Conservation (phyloP, 2,329 filamentous ascomycete genomes). For the Trichoderma koningii region DNA sequence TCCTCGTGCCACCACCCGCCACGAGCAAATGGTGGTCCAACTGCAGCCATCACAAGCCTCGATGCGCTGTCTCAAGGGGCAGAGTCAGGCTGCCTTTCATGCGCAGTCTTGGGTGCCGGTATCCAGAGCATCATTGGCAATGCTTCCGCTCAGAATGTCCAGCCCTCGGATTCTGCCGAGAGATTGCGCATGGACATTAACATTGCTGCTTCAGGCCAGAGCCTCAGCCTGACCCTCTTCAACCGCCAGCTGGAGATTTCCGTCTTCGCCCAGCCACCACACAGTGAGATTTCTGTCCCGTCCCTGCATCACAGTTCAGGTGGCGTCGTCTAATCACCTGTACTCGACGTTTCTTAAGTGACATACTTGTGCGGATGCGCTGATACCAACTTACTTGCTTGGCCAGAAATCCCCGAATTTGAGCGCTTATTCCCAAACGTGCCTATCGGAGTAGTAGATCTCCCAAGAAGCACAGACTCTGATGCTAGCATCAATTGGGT, state of each 20-base stretch:
- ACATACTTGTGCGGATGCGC: background rate
- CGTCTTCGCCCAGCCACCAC: conserved; percentile 11
- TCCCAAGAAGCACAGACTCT: conserved; percentile 5
- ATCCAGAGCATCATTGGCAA: background rate
- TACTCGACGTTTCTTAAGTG: too few relatives aligned
- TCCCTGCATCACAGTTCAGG: background rate
- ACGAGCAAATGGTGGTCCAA: background rate
- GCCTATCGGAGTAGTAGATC: background rate
- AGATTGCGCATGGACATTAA: conserved; percentile 15
- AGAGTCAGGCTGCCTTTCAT: conserved; percentile 4
- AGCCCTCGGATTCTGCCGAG: background rate
- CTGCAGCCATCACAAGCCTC: conserved; percentile 1
- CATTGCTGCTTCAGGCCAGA: conserved; percentile 3
- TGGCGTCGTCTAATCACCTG: background rate
- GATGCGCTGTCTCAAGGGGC: background rate
- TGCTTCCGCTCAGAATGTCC: background rate
- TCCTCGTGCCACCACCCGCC: conserved; percentile 6
- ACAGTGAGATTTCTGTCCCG: background rate
- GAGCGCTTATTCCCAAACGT: conserved; percentile 12
- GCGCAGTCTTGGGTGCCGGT: background rate
- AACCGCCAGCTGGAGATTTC: conserved; percentile 10
- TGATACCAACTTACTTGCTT: background rate
- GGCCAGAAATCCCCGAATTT: conserved; percentile 8
- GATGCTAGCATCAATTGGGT: conserved; percentile 16
- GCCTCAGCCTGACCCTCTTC: conserved; percentile 14